Base-by-base conservation (phyloP, 441 rosid genomes). In the Pelargonium australe region DNA sequence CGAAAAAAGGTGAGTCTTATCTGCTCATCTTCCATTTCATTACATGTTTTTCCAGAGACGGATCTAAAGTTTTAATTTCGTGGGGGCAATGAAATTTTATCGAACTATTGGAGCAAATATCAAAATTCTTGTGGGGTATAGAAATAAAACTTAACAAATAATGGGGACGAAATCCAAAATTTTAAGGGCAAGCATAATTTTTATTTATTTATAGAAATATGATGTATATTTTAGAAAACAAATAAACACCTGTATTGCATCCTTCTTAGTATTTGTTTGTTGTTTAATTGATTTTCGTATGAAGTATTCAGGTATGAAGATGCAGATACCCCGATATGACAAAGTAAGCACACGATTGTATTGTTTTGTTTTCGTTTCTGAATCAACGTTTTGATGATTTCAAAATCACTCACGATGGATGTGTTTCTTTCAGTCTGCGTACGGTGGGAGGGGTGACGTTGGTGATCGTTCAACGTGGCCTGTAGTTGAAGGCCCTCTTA, bases 381-480 rank as follows among this genome's bases (percentile, higher is more conserved):
- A 17, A 8, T 37, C 5, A 6, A 11, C 5, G 13, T 7, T 45
- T 60, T 64, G 67, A 63, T 47, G 67, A 63, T 55, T 3, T 57
- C 62, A 28, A 63, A 25, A 65, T 49, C 80, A 61, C 62, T 69
- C 28, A 63, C 44, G 20, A 34, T 73, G 49, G 1, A 65, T 40
- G 58, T 73, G 34, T 76, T 55, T 71, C 75, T 45, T 82, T 71
- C 85, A 92, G 99, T 95, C 99, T 77, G 98, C 99, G 2, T 86
- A 83, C 70, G 83, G 47, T 47, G 99, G 99, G 55, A 85, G 84
- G 79, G 99, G 99, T 47, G 97, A 95, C 81, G 81, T 98, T 84
- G 92, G 79, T 66, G 90, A 95, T 79, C 81, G 87, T 72, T 78
- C 93, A 10, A 71, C 72, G 41, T 95, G 99, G 99, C 92, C 95